A percentile compares a stretch with the other conserved stretches of the same genome.
Conservation (phyloP, 768 basidiomycete genomes). For the Xanthoconium purpureum region DNA sequence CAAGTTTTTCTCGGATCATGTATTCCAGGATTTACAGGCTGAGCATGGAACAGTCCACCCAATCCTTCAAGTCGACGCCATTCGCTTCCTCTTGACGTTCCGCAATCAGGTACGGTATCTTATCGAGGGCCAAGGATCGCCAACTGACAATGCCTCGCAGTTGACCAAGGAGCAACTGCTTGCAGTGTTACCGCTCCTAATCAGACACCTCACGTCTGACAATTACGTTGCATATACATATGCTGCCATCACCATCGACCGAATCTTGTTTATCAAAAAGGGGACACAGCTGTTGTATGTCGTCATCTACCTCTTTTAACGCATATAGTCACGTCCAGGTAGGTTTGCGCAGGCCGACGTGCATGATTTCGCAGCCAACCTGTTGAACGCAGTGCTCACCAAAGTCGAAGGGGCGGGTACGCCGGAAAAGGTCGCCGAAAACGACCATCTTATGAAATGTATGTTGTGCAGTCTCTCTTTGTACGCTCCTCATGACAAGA, state of each 20-base stretch:
- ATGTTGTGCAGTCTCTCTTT: conserved; percentile 19
- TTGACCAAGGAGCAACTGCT: conserved; percentile 92
- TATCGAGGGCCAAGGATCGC: not conserved
- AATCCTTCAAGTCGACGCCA: conserved; percentile 93
- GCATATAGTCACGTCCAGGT: not conserved
- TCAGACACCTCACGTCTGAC: conserved; percentile 73
- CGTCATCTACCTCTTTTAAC: not conserved
- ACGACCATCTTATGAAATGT: conserved; percentile 99
- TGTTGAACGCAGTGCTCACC: conserved; percentile 67
- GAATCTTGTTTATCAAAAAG: conserved; percentile 88
- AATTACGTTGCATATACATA: conserved; percentile 96
- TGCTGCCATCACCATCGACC: conserved; percentile 97
- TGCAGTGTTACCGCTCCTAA: conserved; percentile 83
- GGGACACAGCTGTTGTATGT: conserved; percentile 70
- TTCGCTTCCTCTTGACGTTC: conserved; percentile 92
- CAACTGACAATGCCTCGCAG: conserved; percentile 36
- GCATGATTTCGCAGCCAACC: conserved; percentile 71
- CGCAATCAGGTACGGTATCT: conserved; percentile 70
- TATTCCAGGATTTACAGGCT: conserved; percentile 82
- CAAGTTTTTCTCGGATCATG: conserved; percentile 91
- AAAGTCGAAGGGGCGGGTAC: conserved; percentile 79
- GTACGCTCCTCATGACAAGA: not conserved
- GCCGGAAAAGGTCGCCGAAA: conserved; percentile 93
- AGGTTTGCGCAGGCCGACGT: conserved; percentile 90
- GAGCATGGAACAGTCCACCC: conserved; percentile 69